A percentile compares a stretch with the other conserved stretches of the same genome.
Evolutionary conservation across 139 green algal species (phyloP).

Genomic region (Chlamydomonas schloesseri): DNA sequence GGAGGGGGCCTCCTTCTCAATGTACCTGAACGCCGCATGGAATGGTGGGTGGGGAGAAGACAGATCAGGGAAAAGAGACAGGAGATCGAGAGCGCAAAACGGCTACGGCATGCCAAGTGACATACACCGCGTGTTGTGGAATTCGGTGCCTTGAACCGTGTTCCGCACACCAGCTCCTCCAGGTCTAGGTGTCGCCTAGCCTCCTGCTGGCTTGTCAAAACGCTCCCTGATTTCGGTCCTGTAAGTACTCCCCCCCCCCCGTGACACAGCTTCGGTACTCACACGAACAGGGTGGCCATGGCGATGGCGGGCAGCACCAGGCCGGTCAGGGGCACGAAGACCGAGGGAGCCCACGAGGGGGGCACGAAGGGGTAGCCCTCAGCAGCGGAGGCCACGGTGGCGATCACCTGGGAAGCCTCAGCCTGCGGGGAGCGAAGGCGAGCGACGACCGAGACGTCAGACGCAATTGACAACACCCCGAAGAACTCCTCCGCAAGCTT

Average conservation of each 20-base stretch:
- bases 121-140: too few species aligned
- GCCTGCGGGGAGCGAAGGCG: constrained; percentile 43
- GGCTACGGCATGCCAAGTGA: too few species aligned
- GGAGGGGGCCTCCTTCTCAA: constrained; percentile 53
- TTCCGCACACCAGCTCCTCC: too few species aligned
- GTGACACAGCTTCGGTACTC: constrained; percentile 18
- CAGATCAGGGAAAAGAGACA: neutral
- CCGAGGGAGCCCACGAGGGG: constrained; percentile 59
- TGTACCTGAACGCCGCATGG: neutral
- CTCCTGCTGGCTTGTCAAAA: too few species aligned
- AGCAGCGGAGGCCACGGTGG: constrained; percentile 61
- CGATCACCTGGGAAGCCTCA: constrained; percentile 67
- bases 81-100: too few species aligned
- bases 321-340: constrained; percentile 66
- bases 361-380: constrained; percentile 74
- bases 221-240: too few species aligned
- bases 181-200: too few species aligned
- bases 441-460: too few species aligned
- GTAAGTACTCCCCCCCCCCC: neutral
- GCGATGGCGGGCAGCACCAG: constrained; percentile 61
- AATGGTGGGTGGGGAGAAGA: neutral
- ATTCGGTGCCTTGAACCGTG: too few species aligned
- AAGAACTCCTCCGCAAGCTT: too few species aligned
- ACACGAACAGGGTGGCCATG: constrained; percentile 70
- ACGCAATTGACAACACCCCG: too few species aligned